Percentiles rank a stretch among this genome's conserved stretches.
Evolutionary conservation across 768 basidiomycete species (phyloP).

Genomic region (Pholiota conissans): DNA sequence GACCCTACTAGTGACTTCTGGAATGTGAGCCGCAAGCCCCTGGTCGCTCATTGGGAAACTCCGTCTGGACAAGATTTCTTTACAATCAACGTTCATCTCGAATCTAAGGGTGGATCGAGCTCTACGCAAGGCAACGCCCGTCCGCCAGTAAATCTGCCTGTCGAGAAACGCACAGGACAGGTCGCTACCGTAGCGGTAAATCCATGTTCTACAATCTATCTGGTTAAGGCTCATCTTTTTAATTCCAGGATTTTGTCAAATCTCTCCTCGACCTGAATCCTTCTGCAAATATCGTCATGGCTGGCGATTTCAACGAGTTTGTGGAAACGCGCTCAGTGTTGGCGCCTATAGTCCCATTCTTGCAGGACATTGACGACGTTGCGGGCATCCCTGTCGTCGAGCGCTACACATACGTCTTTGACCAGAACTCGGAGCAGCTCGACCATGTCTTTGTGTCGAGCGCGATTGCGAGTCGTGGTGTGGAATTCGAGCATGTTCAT

Average conservation of each 20-base stretch:
- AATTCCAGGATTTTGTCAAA: slow-evolving; percentile 46
- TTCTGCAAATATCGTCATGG: slow-evolving; percentile 50
- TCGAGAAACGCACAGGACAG: slow-evolving; percentile 50
- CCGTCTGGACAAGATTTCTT: slow-evolving; percentile 43
- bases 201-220: background rate
- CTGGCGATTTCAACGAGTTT: slow-evolving; percentile 66
- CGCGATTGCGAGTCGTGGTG: slow-evolving; percentile 39
- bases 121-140: slow-evolving; percentile 56
- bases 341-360: slow-evolving; percentile 36
- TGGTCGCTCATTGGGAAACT: slow-evolving; percentile 58
- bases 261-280: slow-evolving; percentile 42
- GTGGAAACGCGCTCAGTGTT: slow-evolving; percentile 53
- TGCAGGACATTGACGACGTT: slow-evolving; percentile 52
- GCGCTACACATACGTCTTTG: slow-evolving; percentile 62
- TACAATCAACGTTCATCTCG: slow-evolving; percentile 61
- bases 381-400: slow-evolving; percentile 48
- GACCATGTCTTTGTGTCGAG: slow-evolving; percentile 58
- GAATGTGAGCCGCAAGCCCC: slow-evolving; percentile 57
- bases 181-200: slow-evolving; percentile 51
- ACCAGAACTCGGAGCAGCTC: slow-evolving; percentile 58
- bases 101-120: slow-evolving; percentile 57
- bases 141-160: slow-evolving; percentile 54
- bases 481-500: slow-evolving; percentile 57
- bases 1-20: slow-evolving; percentile 57
- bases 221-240: background rate